These are phyloP conservation scores for Trypanosoma avium DNA, from an alignment of 208 protist species.

Conservation along the genomic window DNA sequence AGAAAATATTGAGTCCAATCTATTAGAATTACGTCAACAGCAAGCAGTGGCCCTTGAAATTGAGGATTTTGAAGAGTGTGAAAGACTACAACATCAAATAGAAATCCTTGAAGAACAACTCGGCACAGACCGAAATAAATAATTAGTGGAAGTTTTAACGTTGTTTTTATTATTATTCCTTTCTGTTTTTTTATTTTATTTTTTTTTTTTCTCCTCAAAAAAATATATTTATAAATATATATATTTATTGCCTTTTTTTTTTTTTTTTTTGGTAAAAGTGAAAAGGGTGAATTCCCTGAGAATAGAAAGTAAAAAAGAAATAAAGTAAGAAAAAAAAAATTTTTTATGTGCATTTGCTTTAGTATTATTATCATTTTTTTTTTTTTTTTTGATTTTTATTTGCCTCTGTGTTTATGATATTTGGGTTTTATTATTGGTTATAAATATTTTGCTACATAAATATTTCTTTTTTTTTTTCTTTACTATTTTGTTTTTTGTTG, in stretches of 20 bases:
- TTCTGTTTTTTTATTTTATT: not conserved
- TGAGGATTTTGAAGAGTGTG: constrained; percentile 21
- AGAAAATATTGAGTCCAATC: no score
- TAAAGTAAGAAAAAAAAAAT: no score
- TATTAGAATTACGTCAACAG: not conserved
- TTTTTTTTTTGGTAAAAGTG: not conserved
- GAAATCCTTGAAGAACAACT: constrained; percentile 3
- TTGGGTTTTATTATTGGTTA: no score
- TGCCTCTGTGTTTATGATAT: no score
- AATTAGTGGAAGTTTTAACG: not conserved
- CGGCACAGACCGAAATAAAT: not conserved
- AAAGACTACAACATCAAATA: constrained; percentile 8
- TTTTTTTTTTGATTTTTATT: constrained; percentile 1
- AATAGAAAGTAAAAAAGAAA: no score
- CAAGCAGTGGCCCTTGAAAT: not conserved
- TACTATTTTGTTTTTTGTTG: not conserved
- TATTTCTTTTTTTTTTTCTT: not conserved
- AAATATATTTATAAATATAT: constrained; percentile 4
- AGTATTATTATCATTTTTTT: not conserved
- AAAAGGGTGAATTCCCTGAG: not conserved
- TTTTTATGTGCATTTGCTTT: not conserved
- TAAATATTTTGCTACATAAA: no score
- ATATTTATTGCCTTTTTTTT: not conserved
- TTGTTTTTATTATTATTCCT: not conserved
- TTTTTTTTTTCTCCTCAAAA: constrained; percentile 1